Evolutionary conservation across 202 grass and related monocot species (phyloP), one percentile per base, ranked within the genome.

Genomic region (Panicum hallii): DNA sequence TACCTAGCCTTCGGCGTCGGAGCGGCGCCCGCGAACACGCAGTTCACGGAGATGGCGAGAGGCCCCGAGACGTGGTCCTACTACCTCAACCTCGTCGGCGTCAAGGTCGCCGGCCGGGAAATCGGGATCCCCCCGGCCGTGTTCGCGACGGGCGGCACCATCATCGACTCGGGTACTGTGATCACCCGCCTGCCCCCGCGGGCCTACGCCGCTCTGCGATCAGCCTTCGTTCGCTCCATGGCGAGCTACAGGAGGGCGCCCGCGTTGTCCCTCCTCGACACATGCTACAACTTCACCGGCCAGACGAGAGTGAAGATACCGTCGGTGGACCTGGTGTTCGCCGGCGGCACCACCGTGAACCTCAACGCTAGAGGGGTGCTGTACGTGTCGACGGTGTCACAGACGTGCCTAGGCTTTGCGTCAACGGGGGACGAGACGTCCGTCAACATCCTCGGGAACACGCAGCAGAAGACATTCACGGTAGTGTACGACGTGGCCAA

Each of bases 161-260:
- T 94, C 6, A 79, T 94, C n/a, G 95, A 97, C 91, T 94, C 92
- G 17, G 95, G 95, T 43, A 94, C 90, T 0, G 95, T 88, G 67
- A 87, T 97, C 73, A 93, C 82, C 32, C 64, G 87, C 48, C 90
- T 97, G 9, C 90, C 95, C 7, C 87, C 67, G 60, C 5, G 64
- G 6, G 92, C 87, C 16, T 94, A 97, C 85, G 19, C 7, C 1
- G 67, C 70, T 53, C 73, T 97, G 13, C 66, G 84, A 40, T 26
- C 68, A 61, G 47, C 46, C 15, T 94, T 94, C 67, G 5, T 34
- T 5, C 10, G 74, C 23, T 10, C 14, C 34, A 97, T 97, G 90
- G 58, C 23, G 17, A 44, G 43, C 75, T 94, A 97, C 79, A 70
- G 28, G 74, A 62, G 20, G 70, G 90, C 90, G 17, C 88, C 84